phyloP scores from a whole-genome alignment of 352 stramenopile species.

The Pythium sukuiense region DNA sequence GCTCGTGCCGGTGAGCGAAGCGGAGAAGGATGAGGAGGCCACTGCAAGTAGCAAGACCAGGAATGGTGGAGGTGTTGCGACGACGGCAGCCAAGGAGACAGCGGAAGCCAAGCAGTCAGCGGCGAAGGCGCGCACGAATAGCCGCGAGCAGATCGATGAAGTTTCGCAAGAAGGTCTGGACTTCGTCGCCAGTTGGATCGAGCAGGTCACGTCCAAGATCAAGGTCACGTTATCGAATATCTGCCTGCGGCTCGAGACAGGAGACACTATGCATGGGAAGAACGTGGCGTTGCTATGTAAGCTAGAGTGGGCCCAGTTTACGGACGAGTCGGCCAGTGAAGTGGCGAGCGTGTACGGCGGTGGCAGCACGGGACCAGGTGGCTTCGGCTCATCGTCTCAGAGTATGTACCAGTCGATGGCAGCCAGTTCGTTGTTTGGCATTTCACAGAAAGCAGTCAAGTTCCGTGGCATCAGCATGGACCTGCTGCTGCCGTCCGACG shows the following conservation, averaged over 20 bases:
- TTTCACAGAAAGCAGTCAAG: slow-evolving; percentile 85
- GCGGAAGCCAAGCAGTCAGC: neutral
- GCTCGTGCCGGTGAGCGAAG: slow-evolving; percentile 52
- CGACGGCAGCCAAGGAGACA: neutral
- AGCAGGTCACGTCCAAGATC: slow-evolving; percentile 89
- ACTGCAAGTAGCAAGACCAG: neutral
- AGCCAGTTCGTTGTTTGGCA: slow-evolving; percentile 75
- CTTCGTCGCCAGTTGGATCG: slow-evolving; percentile 89
- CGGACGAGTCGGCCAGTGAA: slow-evolving; percentile 79
- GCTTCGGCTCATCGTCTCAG: slow-evolving; percentile 14
- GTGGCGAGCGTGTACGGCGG: slow-evolving; percentile 70
- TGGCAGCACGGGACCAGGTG: slow-evolving; percentile 11
- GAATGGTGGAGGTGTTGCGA: neutral
- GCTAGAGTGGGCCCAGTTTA: slow-evolving; percentile 82
- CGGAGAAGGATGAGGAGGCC: slow-evolving; percentile 4
- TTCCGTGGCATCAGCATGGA: slow-evolving; percentile 84
- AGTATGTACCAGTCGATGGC: slow-evolving; percentile 76
- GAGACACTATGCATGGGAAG: slow-evolving; percentile 51
- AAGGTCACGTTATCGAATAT: slow-evolving; percentile 89
- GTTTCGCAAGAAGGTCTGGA: slow-evolving; percentile 88
- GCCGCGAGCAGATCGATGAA: slow-evolving; percentile 58
- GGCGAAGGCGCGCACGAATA: slow-evolving; percentile 8
- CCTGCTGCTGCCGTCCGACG: slow-evolving; percentile 59
- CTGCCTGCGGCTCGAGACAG: slow-evolving; percentile 73
- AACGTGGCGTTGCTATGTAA: slow-evolving; percentile 74